Evolutionary conservation across 768 basidiomycete species (phyloP).

Genomic region (Naganishia vaughanmartiniae): DNA sequence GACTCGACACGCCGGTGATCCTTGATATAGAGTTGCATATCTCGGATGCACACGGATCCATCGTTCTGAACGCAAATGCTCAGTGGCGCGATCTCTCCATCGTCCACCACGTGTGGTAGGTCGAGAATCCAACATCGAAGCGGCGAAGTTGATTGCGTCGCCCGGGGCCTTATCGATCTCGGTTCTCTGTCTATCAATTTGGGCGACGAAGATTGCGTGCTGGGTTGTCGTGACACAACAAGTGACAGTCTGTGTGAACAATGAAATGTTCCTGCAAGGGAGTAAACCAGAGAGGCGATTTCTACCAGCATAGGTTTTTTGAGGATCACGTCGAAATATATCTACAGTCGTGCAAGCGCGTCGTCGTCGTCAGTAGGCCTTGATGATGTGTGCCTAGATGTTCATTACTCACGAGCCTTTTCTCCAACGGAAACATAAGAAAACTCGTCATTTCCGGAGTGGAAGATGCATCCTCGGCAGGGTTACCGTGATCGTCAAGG

Average conservation of each 20-base stretch:
- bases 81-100: too few relatives aligned
- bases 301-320: not conserved
- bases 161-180: too few relatives aligned
- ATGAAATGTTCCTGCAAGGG: not conserved
- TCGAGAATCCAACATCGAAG: too few relatives aligned
- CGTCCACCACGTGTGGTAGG: too few relatives aligned
- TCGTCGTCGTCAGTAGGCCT: too few relatives aligned
- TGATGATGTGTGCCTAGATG: not conserved
- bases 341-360: not conserved
- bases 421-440: not conserved
- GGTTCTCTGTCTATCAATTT: not conserved
- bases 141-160: too few relatives aligned
- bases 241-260: not conserved
- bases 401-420: not conserved
- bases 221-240: not conserved
- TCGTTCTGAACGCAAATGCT: too few relatives aligned
- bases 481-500: not conserved
- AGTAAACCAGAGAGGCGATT: not conserved
- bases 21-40: too few relatives aligned
- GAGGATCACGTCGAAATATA: not conserved
- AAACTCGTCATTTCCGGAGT: not conserved
- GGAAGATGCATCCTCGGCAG: not conserved
- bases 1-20: too few relatives aligned
- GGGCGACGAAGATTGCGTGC: not conserved
- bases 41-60: too few relatives aligned